Evolutionary conservation across 768 basidiomycete genomes (phyloP).

Genomic region (Phylloporus sp.): DNA sequence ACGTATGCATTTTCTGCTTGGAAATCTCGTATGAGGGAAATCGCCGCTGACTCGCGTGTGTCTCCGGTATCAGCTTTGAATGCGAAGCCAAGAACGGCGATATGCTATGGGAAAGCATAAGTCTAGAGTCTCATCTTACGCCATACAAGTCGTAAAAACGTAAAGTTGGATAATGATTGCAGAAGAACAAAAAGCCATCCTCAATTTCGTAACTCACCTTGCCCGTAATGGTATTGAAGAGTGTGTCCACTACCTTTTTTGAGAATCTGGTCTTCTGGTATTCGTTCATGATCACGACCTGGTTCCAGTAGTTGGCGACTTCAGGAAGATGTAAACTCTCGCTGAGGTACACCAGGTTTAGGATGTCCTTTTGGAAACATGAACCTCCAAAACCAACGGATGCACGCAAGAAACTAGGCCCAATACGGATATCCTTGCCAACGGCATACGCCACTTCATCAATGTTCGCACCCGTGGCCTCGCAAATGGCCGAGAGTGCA

Average conservation of each 20-base stretch:
- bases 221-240: conserved; percentile 97
- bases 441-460: conserved; percentile 96
- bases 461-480: conserved; percentile 97
- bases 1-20: conserved; percentile 82
- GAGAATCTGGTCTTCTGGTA: conserved; percentile 97
- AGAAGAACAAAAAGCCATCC: background rate
- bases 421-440: conserved; percentile 89
- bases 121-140: background rate
- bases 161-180: background rate
- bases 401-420: conserved; percentile 92
- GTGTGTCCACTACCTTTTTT: conserved; percentile 91
- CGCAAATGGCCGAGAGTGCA: conserved; percentile 96
- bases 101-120: conserved; percentile 48
- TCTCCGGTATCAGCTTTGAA: conserved; percentile 99
- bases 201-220: conserved; percentile 51
- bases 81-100: conserved; percentile 96
- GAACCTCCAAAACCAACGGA: conserved; percentile 97
- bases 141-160: background rate
- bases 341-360: conserved; percentile 96
- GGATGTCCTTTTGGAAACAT: conserved; percentile 99
- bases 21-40: conserved; percentile 93
- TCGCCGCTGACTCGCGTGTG: conserved; percentile 95
- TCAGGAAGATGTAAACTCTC: conserved; percentile 94
- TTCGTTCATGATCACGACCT: conserved; percentile 98
- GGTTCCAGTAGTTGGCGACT: conserved; percentile 96